Base-by-base conservation (phyloP, 495 filamentous ascomycete genomes). In the Lindgomyces ingoldianus region DNA sequence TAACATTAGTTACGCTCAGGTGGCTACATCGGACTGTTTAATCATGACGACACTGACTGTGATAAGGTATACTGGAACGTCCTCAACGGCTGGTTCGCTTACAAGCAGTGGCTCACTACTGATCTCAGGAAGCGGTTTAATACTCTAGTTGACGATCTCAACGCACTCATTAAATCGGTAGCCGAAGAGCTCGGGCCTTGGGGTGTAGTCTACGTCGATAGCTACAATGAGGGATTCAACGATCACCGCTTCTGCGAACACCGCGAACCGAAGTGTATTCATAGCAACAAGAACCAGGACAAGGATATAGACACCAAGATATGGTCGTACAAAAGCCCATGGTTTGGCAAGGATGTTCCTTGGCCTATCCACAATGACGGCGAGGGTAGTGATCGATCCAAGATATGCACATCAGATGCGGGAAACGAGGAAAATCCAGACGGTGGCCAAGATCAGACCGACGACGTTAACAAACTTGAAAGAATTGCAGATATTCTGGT, bases 11-110 rank as follows among this genome's bases (percentile, higher is more conserved):
- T n/a, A 8, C 18, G 14, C 18, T 19, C 18, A 47, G 44, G 44
- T 24, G 44, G 6, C n/a, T 47, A 47, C 21, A 18, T 47, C 44
- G 16, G 21, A 18, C 44, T 47, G 8, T 47, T 47, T n/a, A 47
- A 47, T n/a, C 44, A n/a, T n/a, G 44, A 18, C 6, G 44, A 47
- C 21, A 4, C 21, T 8, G 44, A 18, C 21, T 47, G 44, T n/a
- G n/a, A 47, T 47, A 18, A 47, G 6, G 44, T 47, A 4, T 47
- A 47, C n/a, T 47, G 44, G 44, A 47, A 47, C n/a, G n/a, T 47
- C 21, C 8, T 18, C 8, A 4, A n/a, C n/a, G 6, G 44, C 8
- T 8, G 44, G 44, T 8, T n/a, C 4, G 18, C 16, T 19, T 47
- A 47, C 44, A 47, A 47, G 44, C 16, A 47, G 18, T 47, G 18